Evolutionary conservation across 2,329 filamentous ascomycete species (phyloP).

Genomic region (Annulohypoxylon truncatum): DNA sequence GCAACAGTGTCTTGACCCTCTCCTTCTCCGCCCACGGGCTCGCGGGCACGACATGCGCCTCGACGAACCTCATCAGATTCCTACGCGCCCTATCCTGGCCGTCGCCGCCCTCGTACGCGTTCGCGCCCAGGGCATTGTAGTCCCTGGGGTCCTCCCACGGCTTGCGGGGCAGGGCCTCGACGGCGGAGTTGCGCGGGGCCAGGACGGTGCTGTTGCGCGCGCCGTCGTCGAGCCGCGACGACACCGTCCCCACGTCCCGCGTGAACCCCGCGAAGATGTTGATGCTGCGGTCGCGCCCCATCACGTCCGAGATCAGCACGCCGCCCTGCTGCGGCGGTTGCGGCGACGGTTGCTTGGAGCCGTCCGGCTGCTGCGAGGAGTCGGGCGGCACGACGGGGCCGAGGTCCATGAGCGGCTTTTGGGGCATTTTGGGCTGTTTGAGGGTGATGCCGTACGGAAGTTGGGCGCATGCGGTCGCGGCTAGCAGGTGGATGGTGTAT

Average conservation of each 20-base stretch:
- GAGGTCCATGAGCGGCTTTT: conserved; percentile 51
- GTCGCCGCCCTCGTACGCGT: conserved; percentile 79
- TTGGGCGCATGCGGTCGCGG: conserved; percentile 38
- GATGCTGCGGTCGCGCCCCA: conserved; percentile 81
- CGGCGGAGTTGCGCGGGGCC: conserved; percentile 84
- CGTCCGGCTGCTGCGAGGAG: conserved; percentile 19
- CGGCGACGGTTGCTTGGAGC: conserved; percentile 36
- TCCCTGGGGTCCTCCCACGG: conserved; percentile 86
- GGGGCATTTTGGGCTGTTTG: conserved; percentile 34
- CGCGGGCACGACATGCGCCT: conserved; percentile 81
- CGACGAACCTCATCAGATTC: conserved; percentile 84
- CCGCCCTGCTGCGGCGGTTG: conserved; percentile 55
- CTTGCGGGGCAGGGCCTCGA: conserved; percentile 82
- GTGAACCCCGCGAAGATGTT: conserved; percentile 87
- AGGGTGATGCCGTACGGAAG: conserved; percentile 41
- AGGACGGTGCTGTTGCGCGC: conserved; percentile 82
- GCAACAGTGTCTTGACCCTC: conserved; percentile 75
- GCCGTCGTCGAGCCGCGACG: conserved; percentile 74
- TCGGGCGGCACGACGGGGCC: conserved; percentile 41
- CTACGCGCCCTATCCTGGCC: conserved; percentile 80
- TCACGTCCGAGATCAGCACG: conserved; percentile 84
- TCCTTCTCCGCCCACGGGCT: conserved; percentile 79
- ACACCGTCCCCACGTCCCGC: conserved; percentile 77
- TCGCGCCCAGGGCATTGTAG: conserved; percentile 72
- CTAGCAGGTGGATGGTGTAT: conserved; percentile 35